Base-by-base conservation (phyloP, 176 grass and related monocot genomes). In the Puya raimondii region DNA sequence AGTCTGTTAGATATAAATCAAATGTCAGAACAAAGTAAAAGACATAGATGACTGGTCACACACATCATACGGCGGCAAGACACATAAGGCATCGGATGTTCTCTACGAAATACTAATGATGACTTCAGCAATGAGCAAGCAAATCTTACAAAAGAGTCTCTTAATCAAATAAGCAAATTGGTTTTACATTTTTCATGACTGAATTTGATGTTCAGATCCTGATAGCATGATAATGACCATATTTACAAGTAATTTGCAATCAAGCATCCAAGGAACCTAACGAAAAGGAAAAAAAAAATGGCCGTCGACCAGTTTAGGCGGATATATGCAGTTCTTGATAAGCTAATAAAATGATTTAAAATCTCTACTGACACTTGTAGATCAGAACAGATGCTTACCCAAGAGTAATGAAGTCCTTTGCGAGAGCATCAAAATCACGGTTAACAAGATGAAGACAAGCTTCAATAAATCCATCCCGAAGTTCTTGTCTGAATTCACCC, bases 371-470 rank as follows among this genome's bases (percentile, higher is more conserved):
- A 29, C 17, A 2, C 14, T 75, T 25, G 4, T 29, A 49, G 16
- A 16, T 16, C 48, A 18, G 23, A 42, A 42, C 10, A 10, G 23
- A 33, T 68, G 63, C 88, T 91, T 89, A 96, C 93, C 93, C 93
- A 81, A 96, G 93, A 20, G 89, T 92, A 76, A 96, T 63, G 73
- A 96, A 96, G 68, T 96, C 93, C 70, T 96, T 87, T 90, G 93
- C 86, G 83, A 96, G 79, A 80, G 83, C 84, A 92, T 96, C 93
- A 80, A 96, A 96, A 83, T 96, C 93, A 79, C 89, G 89, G 49
- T 96, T 96, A 77, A 96, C 93, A 64, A 96, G 88, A 84, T 96
- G 93, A 65, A 96, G 93, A 79, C 93, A 96, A 68, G 93, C 93
- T 89, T 96, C 86, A 77, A 96, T 81, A 71, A 96, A 96, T 68